Conservation (phyloP, 352 stramenopile genomes). For the Saprolegnia diclina region DNA sequence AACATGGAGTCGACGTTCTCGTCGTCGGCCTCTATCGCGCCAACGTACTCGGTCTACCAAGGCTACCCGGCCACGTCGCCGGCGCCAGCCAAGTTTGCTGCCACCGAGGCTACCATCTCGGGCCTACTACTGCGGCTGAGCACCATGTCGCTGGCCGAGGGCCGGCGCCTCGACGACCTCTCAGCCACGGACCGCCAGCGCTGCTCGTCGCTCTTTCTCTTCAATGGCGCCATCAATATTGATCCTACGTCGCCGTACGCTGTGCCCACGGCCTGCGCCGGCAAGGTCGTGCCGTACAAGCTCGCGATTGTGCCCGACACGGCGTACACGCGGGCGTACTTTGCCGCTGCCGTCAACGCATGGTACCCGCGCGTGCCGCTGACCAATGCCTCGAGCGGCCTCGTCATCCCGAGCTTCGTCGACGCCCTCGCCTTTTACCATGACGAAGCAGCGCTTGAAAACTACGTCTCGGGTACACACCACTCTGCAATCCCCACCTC, state of each 20-base stretch:
- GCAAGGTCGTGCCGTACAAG: slow-evolving; percentile 56
- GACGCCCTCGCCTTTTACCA: slow-evolving; percentile 63
- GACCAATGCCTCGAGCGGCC: background rate
- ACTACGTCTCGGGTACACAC: slow-evolving; percentile 43
- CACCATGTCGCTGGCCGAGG: background rate
- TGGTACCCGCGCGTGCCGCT: slow-evolving; percentile 58
- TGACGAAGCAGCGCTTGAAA: slow-evolving; percentile 37
- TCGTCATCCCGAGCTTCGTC: slow-evolving; percentile 40
- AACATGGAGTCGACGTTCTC: slow-evolving; percentile 11
- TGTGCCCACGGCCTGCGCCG: slow-evolving; percentile 41
- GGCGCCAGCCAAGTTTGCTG: slow-evolving; percentile 41
- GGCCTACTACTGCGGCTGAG: slow-evolving; percentile 13
- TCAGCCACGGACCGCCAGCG: background rate
- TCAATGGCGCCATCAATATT: slow-evolving; percentile 41
- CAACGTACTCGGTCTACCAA: slow-evolving; percentile 2
- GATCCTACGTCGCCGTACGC: slow-evolving; percentile 37
- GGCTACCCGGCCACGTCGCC: background rate
- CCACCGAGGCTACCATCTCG: slow-evolving; percentile 27
- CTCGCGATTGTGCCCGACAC: slow-evolving; percentile 66
- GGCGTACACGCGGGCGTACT: slow-evolving; percentile 58
- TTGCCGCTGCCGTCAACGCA: slow-evolving; percentile 36
- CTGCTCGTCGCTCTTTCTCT: background rate
- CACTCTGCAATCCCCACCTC: background rate
- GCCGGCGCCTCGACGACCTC: background rate
- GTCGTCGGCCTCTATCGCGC: background rate